phyloP scores from a whole-genome alignment of 2,329 filamentous ascomycete species.

The Thielaviopsis euricoi region DNA sequence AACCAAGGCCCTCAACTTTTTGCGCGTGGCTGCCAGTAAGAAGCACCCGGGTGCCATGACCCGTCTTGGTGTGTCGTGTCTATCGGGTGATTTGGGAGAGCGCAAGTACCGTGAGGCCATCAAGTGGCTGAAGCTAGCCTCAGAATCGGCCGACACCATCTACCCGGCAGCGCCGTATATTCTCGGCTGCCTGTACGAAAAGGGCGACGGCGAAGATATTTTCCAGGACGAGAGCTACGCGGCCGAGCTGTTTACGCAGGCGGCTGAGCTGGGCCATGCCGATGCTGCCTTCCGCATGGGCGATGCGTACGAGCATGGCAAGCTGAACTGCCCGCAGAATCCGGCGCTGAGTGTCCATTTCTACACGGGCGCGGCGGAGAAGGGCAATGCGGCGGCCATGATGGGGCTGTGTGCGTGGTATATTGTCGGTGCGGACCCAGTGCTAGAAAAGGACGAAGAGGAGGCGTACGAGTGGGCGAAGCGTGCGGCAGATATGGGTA shows the following conservation, averaged over 20 bases:
- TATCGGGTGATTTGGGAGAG: conserved; percentile 75
- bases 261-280: conserved; percentile 77
- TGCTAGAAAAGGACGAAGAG: conserved; percentile 85
- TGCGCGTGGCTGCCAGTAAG: conserved; percentile 78
- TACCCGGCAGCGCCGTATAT: conserved; percentile 91
- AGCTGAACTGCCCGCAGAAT: conserved; percentile 72
- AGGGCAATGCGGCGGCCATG: conserved; percentile 74
- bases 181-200: conserved; percentile 74
- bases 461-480: conserved; percentile 95
- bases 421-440: conserved; percentile 80
- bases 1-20: conserved; percentile 84
- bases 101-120: conserved; percentile 80
- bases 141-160: conserved; percentile 75
- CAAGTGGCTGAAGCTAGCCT: conserved; percentile 89
- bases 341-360: conserved; percentile 92
- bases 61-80: conserved; percentile 74
- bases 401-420: conserved; percentile 99
- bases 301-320: conserved; percentile 92
- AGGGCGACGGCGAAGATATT: conserved; percentile 83
- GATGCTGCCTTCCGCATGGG: conserved; percentile 79
- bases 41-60: conserved; percentile 92
- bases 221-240: conserved; percentile 85
- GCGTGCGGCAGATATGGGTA: conserved; percentile 72
- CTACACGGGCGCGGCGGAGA: conserved; percentile 82
- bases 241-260: conserved; percentile 84